Percentiles rank a stretch among this genome's conserved stretches.
These are phyloP conservation scores for Aspergillus biplanus DNA, from an alignment of 495 filamentous ascomycete species.

Conservation along the genomic window DNA sequence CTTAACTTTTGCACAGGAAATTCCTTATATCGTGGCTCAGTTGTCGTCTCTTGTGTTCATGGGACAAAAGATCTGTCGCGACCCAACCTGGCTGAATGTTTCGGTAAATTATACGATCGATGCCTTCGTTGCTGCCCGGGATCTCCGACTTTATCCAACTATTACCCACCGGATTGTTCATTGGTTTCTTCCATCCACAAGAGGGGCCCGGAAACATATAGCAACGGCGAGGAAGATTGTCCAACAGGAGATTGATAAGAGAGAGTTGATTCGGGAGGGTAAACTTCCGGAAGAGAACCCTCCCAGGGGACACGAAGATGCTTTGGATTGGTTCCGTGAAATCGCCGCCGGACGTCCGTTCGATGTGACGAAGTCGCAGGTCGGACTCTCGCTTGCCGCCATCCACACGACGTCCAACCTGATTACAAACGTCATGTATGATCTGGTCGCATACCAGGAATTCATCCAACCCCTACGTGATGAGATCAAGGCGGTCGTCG, in stretches of 20 bases:
- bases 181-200: slow-evolving; percentile 38
- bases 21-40: slow-evolving; percentile 54
- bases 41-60: slow-evolving; percentile 63
- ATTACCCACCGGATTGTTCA: slow-evolving; percentile 42
- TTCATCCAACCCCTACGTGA: slow-evolving; percentile 40
- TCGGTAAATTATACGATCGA: slow-evolving; percentile 61
- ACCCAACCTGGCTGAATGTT: slow-evolving; percentile 59
- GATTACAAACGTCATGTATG: slow-evolving; percentile 45
- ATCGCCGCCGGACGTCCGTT: slow-evolving; percentile 25
- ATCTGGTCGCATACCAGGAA: slow-evolving; percentile 43
- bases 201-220: slow-evolving; percentile 34
- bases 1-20: slow-evolving; percentile 32
- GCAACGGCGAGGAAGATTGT: slow-evolving; percentile 34
- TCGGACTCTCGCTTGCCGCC: slow-evolving; percentile 44
- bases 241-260: slow-evolving; percentile 35
- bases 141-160: slow-evolving; percentile 39
- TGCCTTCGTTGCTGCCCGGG: slow-evolving; percentile 44
- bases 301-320: slow-evolving; percentile 31
- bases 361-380: slow-evolving; percentile 32
- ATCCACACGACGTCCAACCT: slow-evolving; percentile 51
- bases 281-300: slow-evolving; percentile 29
- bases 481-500: slow-evolving; percentile 40
- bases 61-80: slow-evolving; percentile 54
- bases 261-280: slow-evolving; percentile 28
- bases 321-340: slow-evolving; percentile 43